Conservation (phyloP, 352 stramenopile genomes). For the Phytopythium oedochilum region DNA sequence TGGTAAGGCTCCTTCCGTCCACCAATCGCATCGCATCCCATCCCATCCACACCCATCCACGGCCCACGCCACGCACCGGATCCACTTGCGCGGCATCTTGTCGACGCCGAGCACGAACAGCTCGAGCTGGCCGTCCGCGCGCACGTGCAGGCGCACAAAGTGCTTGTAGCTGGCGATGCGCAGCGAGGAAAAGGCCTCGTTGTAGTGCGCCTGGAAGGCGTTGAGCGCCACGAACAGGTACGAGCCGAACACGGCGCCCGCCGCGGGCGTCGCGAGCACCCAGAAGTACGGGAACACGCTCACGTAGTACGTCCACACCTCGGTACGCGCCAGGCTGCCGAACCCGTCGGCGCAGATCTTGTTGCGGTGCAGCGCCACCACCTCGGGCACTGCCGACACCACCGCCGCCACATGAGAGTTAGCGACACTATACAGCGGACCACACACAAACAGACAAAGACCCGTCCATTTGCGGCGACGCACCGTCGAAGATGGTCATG, state of each 20-base stretch:
- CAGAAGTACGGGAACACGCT: constrained; percentile 88
- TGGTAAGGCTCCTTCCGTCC: too few species aligned
- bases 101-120: constrained; percentile 85
- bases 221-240: constrained; percentile 87
- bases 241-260: constrained; percentile 74
- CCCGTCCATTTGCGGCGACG: too few species aligned
- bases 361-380: constrained; percentile 75
- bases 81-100: constrained; percentile 86
- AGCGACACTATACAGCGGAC: too few species aligned
- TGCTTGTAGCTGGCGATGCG: constrained; percentile 89
- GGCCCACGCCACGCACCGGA: constrained; percentile 30
- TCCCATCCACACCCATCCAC: background rate
- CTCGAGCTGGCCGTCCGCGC: constrained; percentile 69
- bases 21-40: background rate
- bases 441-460: too few species aligned
- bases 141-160: constrained; percentile 79
- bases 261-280: constrained; percentile 74
- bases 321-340: constrained; percentile 53
- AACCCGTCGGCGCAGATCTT: constrained; percentile 76
- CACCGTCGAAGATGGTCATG: constrained; percentile 86
- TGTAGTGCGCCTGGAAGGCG: constrained; percentile 85
- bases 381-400: constrained; percentile 53
- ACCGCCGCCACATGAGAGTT: too few species aligned
- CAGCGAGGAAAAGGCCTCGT: constrained; percentile 86
- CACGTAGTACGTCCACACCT: constrained; percentile 80